Base-by-base conservation (phyloP, 2,329 filamentous ascomycete species). In the Claviceps sp. region DNA sequence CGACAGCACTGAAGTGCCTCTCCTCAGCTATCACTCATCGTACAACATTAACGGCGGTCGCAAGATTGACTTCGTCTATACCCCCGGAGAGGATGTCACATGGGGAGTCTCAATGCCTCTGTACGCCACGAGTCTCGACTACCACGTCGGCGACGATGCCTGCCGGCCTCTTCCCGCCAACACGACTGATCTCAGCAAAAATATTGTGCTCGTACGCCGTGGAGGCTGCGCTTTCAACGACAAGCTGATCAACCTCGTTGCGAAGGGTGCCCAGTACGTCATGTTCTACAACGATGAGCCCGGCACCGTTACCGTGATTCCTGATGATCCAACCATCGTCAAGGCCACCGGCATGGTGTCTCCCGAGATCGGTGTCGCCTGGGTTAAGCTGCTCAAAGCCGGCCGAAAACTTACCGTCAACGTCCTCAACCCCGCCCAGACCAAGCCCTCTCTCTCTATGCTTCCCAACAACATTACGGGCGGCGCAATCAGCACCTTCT, bases 281-380 rank as follows among this genome's bases (percentile, higher is more conserved):
- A 65, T 84, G 57, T 68, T 81, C 59, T 84, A 83, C 64, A 82
- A 83, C 70, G 78, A 76, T 55, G 55, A 52, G 56, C 26, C 16
- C 3, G 13, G 48, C 16, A 14, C 77, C 74, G 9, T 18, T 13
- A 9, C 9, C 11, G 16, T 41, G 2, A 13, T 16, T 13, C 44
- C 14, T 6, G 37, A 30, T 5, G 6, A 42, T 5, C 65, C 69
- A 6, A 62, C 69, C 40, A 63, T 67, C 4, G 55, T 61, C 0
- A 37, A 49, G 0, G 67, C 67, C 1, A 60, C 46, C 14, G 48
- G 40, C 34, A 34, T 75, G 41, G 36, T 60, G 11, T 9, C 41
- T 14, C 30, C 16, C 18, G n/a, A 79, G 62, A 78, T 78, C 67
- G 73, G 70, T 46, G 67, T 58, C n/a, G 48, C 57, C 0, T 75